Evolutionary conservation across 495 filamentous ascomycete genomes (phyloP).

Genomic region (Lasiosphaeria miniovina): DNA sequence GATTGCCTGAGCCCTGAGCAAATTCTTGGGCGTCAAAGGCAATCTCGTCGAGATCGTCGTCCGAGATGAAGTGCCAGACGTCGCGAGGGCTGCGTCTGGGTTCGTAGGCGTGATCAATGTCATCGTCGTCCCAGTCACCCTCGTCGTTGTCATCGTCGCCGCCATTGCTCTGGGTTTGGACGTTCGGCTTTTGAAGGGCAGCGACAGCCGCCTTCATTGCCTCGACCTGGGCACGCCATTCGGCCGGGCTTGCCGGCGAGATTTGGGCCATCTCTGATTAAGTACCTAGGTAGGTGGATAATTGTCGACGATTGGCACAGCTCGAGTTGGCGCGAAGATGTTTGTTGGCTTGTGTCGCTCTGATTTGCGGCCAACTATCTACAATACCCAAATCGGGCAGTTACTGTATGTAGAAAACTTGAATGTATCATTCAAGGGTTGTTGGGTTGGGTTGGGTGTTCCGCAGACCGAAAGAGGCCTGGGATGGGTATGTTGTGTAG

Average conservation of each 20-base stretch:
- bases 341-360: no score
- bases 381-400: no score
- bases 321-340: no score
- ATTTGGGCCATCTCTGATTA: no score
- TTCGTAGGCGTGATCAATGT: constrained; percentile 61
- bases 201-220: constrained; percentile 48
- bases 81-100: constrained; percentile 66
- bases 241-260: not conserved
- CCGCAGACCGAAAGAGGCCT: no score
- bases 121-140: constrained; percentile 36
- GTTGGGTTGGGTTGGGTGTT: no score
- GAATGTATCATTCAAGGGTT: no score
- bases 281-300: no score
- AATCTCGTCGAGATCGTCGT: constrained; percentile 58
- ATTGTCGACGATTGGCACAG: no score
- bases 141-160: constrained; percentile 11
- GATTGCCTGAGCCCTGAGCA: constrained; percentile 10
- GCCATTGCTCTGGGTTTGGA: constrained; percentile 18
- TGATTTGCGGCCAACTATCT: no score
- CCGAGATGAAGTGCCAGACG: constrained; percentile 86
- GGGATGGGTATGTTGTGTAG: no score
- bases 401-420: no score
- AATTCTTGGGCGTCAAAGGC: constrained; percentile 43
- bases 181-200: constrained; percentile 15
- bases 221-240: constrained; percentile 45